Evolutionary conservation across 306 rosid genomes (phyloP).

Genomic region (Vachellia pachyceras): DNA sequence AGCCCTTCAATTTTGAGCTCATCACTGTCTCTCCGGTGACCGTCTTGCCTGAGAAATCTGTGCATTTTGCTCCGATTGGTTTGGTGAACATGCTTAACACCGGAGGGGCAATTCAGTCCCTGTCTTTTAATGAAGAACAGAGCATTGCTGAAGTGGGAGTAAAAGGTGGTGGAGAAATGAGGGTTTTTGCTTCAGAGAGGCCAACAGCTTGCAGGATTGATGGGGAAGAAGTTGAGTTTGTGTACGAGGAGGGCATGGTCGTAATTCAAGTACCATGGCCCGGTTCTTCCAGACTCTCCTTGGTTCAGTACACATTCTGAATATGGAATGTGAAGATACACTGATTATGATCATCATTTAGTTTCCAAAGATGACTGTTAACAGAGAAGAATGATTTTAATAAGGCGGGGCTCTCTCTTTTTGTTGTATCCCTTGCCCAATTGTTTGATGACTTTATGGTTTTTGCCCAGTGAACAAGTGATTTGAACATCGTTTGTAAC

Average conservation of each 20-base stretch:
- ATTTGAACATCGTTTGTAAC: background rate
- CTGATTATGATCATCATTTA: background rate
- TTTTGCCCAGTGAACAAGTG: slow-evolving; percentile 2
- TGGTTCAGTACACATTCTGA: slow-evolving; percentile 64
- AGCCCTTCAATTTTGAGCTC: slow-evolving; percentile 92
- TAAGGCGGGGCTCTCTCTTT: slow-evolving; percentile 4
- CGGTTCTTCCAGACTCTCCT: slow-evolving; percentile 57
- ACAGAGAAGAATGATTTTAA: background rate
- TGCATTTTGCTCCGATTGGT: slow-evolving; percentile 84
- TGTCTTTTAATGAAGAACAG: slow-evolving; percentile 50
- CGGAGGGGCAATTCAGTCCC: slow-evolving; percentile 79
- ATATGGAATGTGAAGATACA: background rate
- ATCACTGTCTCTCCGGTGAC: slow-evolving; percentile 72
- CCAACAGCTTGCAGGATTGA: slow-evolving; percentile 65
- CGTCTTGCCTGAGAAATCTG: slow-evolving; percentile 39
- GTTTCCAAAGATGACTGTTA: background rate
- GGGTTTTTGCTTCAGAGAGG: slow-evolving; percentile 68
- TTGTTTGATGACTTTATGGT: slow-evolving; percentile 29
- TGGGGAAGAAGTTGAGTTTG: slow-evolving; percentile 58
- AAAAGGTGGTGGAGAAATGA: slow-evolving; percentile 80
- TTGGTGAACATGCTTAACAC: slow-evolving; percentile 86
- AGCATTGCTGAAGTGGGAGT: slow-evolving; percentile 58
- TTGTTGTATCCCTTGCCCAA: slow-evolving; percentile 16
- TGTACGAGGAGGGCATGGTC: slow-evolving; percentile 64
- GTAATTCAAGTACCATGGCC: slow-evolving; percentile 79